Base-by-base conservation (phyloP, 441 rosid species). In the Bocquillonia castaneifolia region DNA sequence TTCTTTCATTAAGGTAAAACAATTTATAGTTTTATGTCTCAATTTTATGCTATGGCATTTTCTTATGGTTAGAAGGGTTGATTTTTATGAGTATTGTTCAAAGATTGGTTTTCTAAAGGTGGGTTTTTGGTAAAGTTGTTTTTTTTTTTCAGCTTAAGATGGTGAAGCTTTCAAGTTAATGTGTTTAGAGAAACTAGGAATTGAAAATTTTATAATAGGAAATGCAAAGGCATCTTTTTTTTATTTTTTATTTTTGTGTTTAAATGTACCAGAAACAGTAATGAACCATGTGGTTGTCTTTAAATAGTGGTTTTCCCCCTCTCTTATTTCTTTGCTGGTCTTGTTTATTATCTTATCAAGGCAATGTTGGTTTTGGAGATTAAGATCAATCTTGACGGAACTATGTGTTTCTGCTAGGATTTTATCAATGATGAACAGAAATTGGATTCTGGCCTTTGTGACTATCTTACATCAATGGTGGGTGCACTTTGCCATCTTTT, bases 401-500 rank as follows among this genome's bases (percentile, higher is more conserved):
- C 39, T 26, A 10, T 20, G 36, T 45, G 10, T 54, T 37, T 70
- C 51, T 10, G n/a, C 25, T 62, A 90, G 99, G 83, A 80, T 36
- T 74, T 73, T 60, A 48, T 25, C 3, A 62, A 71, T 45, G 84
- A 69, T 62, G 88, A 74, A 1, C 78, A 74, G 47, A 79, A 74
- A 50, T 74, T 85, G 74, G 84, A 81, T 55, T 59, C 83, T 42
- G 78, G 72, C 61, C 78, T 63, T 15, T 76, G 79, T 58, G 76
- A 77, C 71, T 69, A 80, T 69, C 70, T 88, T 58, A 60, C 62
- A 37, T 82, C 97, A 50, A 76, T 85, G 85, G 84, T 90, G 58
- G 69, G 78, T 50, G 91, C 92, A 67, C 87, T 89, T 73, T 88
- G 96, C 76, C 88, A 94, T 79, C 86, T 94, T 68, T 81, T 88